A percentile compares a stretch with the other conserved stretches of the same genome.
Evolutionary conservation across 2,329 filamentous ascomycete species (phyloP).

Genomic region (Metarhizium humberi): DNA sequence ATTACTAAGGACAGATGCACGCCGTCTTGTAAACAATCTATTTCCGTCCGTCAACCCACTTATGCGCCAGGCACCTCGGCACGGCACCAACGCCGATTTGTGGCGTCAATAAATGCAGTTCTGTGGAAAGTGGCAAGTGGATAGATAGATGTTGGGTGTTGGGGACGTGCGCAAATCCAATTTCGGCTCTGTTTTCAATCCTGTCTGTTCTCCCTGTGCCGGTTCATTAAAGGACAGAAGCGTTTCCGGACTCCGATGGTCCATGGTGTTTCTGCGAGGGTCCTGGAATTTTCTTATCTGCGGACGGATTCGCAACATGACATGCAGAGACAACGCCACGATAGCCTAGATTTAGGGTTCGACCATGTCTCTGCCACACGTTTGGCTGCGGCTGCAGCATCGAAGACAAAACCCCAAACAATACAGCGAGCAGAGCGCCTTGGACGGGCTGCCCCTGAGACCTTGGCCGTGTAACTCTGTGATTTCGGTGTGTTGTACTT

Average conservation of each 20-base stretch:
- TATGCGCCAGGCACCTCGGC: neutral
- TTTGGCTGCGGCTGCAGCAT: neutral
- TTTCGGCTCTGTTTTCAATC: neutral
- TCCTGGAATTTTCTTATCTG: neutral
- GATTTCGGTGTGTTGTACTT: neutral
- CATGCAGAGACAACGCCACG: neutral
- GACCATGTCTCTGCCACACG: neutral
- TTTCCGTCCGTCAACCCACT: no score
- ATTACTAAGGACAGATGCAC: no score
- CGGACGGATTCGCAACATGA: neutral
- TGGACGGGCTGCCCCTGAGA: neutral
- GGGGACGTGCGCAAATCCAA: neutral
- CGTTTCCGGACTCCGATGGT: neutral
- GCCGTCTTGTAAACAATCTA: neutral
- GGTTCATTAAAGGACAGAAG: neutral
- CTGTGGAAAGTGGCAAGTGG: neutral
- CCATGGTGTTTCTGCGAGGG: neutral
- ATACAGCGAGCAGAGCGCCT: neutral
- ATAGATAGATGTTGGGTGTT: neutral
- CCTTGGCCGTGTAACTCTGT: neutral
- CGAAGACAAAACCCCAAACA: no score
- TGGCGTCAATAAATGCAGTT: neutral
- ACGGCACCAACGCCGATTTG: neutral
- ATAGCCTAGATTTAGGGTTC: neutral
- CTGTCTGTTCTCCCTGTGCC: neutral